These are phyloP conservation scores for Fusarium poae DNA, from an alignment of 2,329 filamentous ascomycete species.

Conservation along the genomic window DNA sequence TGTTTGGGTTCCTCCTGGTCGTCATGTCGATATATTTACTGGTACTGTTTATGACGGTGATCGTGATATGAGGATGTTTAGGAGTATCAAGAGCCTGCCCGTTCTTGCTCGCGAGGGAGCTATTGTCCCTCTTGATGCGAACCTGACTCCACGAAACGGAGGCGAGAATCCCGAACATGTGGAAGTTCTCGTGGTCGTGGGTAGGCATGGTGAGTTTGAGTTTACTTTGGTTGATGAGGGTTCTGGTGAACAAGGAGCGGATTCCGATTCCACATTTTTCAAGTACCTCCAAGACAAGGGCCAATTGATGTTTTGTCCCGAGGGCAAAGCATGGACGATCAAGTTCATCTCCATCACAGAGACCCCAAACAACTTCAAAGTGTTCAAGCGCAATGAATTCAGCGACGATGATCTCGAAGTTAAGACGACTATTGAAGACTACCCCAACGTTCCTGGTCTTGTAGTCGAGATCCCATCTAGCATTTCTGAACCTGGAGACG, in stretches of 20 bases:
- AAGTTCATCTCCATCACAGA: conserved; percentile 35
- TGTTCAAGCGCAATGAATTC: conserved; percentile 5
- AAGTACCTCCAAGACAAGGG: conserved; percentile 26
- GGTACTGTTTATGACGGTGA: conserved; percentile 69
- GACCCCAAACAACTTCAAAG: background rate
- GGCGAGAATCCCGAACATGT: conserved; percentile 60
- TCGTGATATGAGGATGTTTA: conserved; percentile 64
- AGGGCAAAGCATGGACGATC: conserved; percentile 29
- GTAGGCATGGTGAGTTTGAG: conserved; percentile 57
- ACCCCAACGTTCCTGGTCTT: conserved; percentile 31
- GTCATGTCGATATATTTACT: conserved; percentile 70
- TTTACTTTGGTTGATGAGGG: conserved; percentile 65
- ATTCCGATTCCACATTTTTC: background rate
- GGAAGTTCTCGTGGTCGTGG: conserved; percentile 63
- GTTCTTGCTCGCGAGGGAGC: conserved; percentile 68
- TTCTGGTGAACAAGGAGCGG: background rate
- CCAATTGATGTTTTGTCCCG: conserved; percentile 6
- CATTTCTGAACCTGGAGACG: background rate
- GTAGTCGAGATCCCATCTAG: conserved; percentile 25
- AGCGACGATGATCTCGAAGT: background rate
- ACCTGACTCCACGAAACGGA: conserved; percentile 60
- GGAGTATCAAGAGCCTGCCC: conserved; percentile 63
- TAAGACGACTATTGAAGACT: conserved; percentile 21
- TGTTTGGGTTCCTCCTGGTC: conserved; percentile 68
- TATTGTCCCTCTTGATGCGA: conserved; percentile 68